These are phyloP conservation scores for Themeda triandra DNA, from an alignment of 176 grass and related monocot species.

Conservation along the genomic window DNA sequence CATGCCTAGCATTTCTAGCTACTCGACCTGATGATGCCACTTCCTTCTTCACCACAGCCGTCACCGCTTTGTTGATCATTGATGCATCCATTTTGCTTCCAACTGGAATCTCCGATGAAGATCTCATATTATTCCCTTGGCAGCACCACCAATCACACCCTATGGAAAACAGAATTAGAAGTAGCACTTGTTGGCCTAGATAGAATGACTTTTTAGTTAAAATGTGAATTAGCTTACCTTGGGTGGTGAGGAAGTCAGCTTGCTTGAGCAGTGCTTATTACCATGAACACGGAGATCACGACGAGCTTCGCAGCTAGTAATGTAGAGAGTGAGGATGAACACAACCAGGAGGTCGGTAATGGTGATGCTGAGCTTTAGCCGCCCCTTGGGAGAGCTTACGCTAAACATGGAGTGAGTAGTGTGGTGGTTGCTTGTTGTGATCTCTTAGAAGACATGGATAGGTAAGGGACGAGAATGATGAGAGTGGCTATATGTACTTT, in stretches of 20 bases:
- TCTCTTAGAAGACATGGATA: slow-evolving; percentile 27
- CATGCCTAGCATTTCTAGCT: slow-evolving; percentile 25
- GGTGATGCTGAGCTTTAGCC: slow-evolving; percentile 36
- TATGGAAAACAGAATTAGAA: background rate
- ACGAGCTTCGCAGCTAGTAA: slow-evolving; percentile 48
- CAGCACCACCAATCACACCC: background rate
- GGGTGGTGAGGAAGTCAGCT: slow-evolving; percentile 19
- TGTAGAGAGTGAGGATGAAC: slow-evolving; percentile 38
- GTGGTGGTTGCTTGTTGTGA: slow-evolving; percentile 18
- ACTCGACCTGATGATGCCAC: slow-evolving; percentile 35
- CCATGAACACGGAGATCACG: slow-evolving; percentile 9
- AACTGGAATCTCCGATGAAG: background rate
- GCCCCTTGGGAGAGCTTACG: slow-evolving; percentile 11
- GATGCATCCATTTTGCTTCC: background rate
- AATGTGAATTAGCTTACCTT: slow-evolving; percentile 27
- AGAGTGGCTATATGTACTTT: background rate
- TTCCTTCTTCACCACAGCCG: background rate
- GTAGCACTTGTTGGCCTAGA: background rate
- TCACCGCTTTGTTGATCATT: background rate
- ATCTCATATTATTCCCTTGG: background rate
- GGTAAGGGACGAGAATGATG: background rate
- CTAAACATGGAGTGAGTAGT: slow-evolving; percentile 31
- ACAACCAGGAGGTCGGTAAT: slow-evolving; percentile 25
- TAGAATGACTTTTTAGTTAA: background rate
- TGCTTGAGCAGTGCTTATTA: slow-evolving; percentile 21